Evolutionary conservation across 495 filamentous ascomycete species (phyloP).

Genomic region (Endocarpon pusillum): DNA sequence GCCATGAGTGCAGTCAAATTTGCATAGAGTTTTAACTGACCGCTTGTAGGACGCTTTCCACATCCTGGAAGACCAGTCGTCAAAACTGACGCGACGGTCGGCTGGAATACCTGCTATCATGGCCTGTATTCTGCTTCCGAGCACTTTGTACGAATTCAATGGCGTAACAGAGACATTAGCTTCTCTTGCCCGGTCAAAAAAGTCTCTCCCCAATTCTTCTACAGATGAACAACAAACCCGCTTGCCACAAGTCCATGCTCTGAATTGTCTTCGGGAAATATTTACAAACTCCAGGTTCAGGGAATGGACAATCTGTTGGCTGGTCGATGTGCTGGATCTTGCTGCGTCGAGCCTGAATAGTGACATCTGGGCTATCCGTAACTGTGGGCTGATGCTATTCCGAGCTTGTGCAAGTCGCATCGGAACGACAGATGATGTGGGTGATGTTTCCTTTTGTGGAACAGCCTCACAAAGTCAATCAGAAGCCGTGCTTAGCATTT

Average conservation of each 20-base stretch:
- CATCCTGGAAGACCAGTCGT: conserved; percentile 50
- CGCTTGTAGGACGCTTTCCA: conserved; percentile 33
- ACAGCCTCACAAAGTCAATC: neutral
- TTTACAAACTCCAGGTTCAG: conserved; percentile 64
- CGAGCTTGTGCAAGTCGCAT: conserved; percentile 64
- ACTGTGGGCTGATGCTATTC: conserved; percentile 80
- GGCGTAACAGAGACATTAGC: conserved; percentile 25
- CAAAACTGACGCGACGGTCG: conserved; percentile 73
- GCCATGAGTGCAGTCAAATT: neutral
- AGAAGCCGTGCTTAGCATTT: neutral
- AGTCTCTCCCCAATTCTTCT: neutral
- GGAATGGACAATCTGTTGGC: conserved; percentile 40
- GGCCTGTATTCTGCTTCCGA: conserved; percentile 50
- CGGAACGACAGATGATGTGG: neutral
- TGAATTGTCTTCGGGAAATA: conserved; percentile 80
- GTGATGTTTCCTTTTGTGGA: neutral
- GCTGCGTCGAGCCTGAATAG: conserved; percentile 56
- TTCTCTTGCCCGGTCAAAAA: conserved; percentile 1
- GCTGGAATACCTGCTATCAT: conserved; percentile 81
- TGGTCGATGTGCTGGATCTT: conserved; percentile 55
- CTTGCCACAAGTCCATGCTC: conserved; percentile 79
- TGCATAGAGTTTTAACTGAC: conserved; percentile 4
- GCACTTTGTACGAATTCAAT: conserved; percentile 19
- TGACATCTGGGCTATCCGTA: conserved; percentile 78
- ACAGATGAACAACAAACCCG: conserved; percentile 37